Evolutionary conservation across 495 filamentous ascomycete species (phyloP), one percentile per base, ranked within the genome.

Genomic region (Podospora pseudoanserina): DNA sequence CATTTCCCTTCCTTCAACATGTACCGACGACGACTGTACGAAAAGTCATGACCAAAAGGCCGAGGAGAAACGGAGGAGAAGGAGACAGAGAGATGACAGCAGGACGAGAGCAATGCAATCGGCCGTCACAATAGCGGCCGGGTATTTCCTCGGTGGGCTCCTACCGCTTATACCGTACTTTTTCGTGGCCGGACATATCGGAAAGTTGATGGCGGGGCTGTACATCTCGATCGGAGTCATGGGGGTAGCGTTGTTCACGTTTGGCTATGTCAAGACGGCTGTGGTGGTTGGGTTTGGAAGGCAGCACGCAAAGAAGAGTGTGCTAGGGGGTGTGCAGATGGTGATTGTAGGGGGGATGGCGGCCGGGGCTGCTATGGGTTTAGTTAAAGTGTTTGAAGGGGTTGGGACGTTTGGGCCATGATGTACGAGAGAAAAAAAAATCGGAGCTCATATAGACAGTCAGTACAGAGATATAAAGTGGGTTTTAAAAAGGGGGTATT

Each of bases 81-180:
- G 39, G 39, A 49, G 15, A 13, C 5, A 13, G 39, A 49, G 39
- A 9, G 39, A 13, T 18, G 5, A 20, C 56, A 59, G 5, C 56
- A 23, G 19, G 26, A 59, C 19, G 26, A 59, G 56, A 26, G 19
- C 56, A 6, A 59, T 59, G 18, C 5, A 26, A 30, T 82, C 80
- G n/a, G 84, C 81, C 19, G 65, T 80, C n/a, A 83, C 81, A 15
- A 86, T 86, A 76, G 84, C 81, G 0, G 34, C 81, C 1, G 75
- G 79, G 23, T 87, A 87, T 71, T 84, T 87, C 67, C 69, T 86
- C 49, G 84, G 85, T 66, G 85, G 86, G 4, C 75, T 87, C 4
- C 73, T 86, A 5, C 86, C 86, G 0, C 82, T 88, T 76, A 79
- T 84, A 26, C 86, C 86, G 3, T 87, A 88, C 71, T 87, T 88